Evolutionary conservation across 2,329 filamentous ascomycete species (phyloP).

Genomic region (Pseudogymnoascus sp.): DNA sequence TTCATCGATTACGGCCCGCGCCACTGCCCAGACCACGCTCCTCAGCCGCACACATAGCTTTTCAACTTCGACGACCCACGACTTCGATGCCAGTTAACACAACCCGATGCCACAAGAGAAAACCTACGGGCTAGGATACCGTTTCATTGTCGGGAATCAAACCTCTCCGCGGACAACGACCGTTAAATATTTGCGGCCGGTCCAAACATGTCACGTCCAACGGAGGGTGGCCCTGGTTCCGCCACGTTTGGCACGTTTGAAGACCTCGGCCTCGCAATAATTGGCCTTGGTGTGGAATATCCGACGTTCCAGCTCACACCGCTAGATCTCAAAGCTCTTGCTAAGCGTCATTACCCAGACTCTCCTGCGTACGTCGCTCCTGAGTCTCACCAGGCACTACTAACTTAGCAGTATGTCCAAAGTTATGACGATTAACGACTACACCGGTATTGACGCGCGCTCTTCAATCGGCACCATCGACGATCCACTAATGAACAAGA

Average conservation of each 20-base stretch:
- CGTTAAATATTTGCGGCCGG: neutral
- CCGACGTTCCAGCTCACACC: slow-evolving; percentile 47
- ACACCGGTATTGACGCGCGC: slow-evolving; percentile 55
- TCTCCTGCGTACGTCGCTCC: slow-evolving; percentile 46
- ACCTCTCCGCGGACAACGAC: neutral
- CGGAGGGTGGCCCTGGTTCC: neutral
- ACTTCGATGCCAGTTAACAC: neutral
- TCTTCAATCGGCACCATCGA: slow-evolving; percentile 54
- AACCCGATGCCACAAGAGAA: neutral
- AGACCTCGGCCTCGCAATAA: slow-evolving; percentile 51
- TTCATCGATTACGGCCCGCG: neutral
- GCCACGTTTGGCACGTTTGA: slow-evolving; percentile 22
- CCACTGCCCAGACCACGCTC: neutral
- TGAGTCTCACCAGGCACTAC: neutral
- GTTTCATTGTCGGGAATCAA: neutral
- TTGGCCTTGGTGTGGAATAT: slow-evolving; percentile 52
- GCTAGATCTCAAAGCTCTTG: slow-evolving; percentile 43
- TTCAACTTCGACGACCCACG: neutral
- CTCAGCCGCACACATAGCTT: neutral
- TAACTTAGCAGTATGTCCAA: slow-evolving; percentile 47
- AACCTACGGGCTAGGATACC: neutral
- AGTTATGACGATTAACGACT: slow-evolving; percentile 54
- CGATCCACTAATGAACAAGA: slow-evolving; percentile 53
- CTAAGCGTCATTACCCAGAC: slow-evolving; percentile 50
- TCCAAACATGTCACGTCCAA: neutral